Conservation (phyloP, 2,329 filamentous ascomycete genomes). For the Neofusicoccum cordaticola region DNA sequence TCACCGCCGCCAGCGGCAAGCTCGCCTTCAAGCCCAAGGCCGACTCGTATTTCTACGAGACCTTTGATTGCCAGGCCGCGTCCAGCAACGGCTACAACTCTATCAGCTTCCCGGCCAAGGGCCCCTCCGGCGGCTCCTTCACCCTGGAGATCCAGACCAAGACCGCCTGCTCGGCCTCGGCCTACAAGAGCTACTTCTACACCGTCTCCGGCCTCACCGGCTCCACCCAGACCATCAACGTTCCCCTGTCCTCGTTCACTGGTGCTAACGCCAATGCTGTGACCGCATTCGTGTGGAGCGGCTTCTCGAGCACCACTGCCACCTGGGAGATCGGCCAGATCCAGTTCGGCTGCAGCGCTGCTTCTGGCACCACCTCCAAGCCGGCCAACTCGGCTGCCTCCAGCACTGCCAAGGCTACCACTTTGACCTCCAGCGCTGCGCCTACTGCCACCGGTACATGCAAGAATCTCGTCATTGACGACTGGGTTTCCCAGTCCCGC, state of each 20-base stretch:
- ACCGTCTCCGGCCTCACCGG: slow-evolving; percentile 50
- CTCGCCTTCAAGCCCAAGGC: slow-evolving; percentile 52
- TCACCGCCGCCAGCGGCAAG: slow-evolving; percentile 43
- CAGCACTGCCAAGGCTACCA: slow-evolving; percentile 10
- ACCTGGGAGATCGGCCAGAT: slow-evolving; percentile 52
- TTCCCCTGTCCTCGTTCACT: slow-evolving; percentile 51
- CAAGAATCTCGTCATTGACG: slow-evolving; percentile 52
- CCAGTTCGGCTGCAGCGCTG: slow-evolving; percentile 42
- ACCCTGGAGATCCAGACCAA: slow-evolving; percentile 50
- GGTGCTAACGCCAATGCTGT: slow-evolving; percentile 52
- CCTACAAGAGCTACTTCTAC: slow-evolving; percentile 45
- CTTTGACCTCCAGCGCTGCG: slow-evolving; percentile 17
- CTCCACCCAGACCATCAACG: slow-evolving; percentile 48
- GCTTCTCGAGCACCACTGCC: slow-evolving; percentile 36
- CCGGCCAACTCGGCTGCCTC: slow-evolving; percentile 2
- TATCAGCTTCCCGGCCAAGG: slow-evolving; percentile 49
- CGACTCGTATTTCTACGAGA: slow-evolving; percentile 55
- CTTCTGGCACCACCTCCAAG: slow-evolving; percentile 4
- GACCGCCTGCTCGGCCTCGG: slow-evolving; percentile 41
- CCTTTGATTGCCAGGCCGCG: slow-evolving; percentile 49
- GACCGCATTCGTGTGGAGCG: slow-evolving; percentile 45
- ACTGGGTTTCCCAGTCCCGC: slow-evolving; percentile 61
- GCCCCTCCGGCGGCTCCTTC: slow-evolving; percentile 41
- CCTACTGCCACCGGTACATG: slow-evolving; percentile 36
- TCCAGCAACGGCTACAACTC: slow-evolving; percentile 47